Conservation (phyloP, 768 basidiomycete genomes). For the Bullera alba region DNA sequence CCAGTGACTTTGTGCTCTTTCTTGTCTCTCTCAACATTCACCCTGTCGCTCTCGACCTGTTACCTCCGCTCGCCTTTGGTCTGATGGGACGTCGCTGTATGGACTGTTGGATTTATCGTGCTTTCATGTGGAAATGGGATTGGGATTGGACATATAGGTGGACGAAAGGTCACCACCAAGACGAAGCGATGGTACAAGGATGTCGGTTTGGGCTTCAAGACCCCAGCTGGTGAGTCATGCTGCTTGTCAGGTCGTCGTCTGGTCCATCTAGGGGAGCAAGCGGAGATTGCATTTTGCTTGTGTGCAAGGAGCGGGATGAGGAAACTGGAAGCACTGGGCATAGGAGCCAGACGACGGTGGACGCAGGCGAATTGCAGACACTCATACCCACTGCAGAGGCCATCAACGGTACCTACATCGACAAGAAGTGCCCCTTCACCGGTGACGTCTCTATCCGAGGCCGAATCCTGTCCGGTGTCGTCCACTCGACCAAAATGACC, state of each 20-base stretch:
- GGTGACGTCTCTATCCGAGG: conserved; percentile 96
- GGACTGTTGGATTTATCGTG: too few species aligned
- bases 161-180: conserved; percentile 87
- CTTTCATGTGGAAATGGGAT: not conserved
- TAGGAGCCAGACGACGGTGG: not conserved
- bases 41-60: not conserved
- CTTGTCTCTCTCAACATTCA: not conserved
- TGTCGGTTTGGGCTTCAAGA: conserved; percentile 94
- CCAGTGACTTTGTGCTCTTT: conserved; percentile 8
- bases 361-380: not conserved
- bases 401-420: conserved; percentile 92
- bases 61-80: not conserved
- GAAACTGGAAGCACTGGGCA: not conserved
- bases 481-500: conserved; percentile 98
- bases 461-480: conserved; percentile 95
- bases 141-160: conserved; percentile 50
- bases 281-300: not conserved
- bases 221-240: conserved; percentile 54
- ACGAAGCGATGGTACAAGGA: conserved; percentile 99
- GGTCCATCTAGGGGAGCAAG: too few species aligned
- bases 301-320: not conserved
- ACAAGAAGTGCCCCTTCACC: conserved; percentile 99
- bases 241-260: not conserved
- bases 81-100: too few species aligned
- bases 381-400: conserved; percentile 55